phyloP scores from a whole-genome alignment of 2,329 filamentous ascomycete species.

The Xylogone sp. region DNA sequence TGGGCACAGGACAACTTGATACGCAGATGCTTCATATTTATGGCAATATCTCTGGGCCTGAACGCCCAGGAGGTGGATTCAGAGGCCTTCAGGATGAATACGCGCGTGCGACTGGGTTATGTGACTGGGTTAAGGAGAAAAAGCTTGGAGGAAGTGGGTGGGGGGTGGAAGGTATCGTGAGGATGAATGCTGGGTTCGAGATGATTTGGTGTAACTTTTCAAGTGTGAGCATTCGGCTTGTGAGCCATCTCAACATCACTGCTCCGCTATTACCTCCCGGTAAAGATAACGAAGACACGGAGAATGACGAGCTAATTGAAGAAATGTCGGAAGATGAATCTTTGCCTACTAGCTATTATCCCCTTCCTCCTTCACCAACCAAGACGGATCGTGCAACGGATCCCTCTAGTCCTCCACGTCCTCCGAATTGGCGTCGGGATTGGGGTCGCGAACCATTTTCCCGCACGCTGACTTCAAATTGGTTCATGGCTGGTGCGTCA shows the following conservation, averaged over 20 bases:
- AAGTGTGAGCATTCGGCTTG: constrained; percentile 37
- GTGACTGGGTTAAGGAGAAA: constrained; percentile 38
- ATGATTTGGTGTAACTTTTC: constrained; percentile 49
- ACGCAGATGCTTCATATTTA: constrained; percentile 47
- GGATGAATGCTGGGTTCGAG: constrained; percentile 50
- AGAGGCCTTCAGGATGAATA: constrained; percentile 42
- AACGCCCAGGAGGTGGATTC: constrained; percentile 16
- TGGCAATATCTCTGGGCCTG: constrained; percentile 39
- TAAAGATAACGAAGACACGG: constrained; percentile 3
- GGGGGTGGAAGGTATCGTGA: constrained; percentile 46
- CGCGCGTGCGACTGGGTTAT: constrained; percentile 41
- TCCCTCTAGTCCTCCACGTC: constrained; percentile 30
- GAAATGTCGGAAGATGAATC: constrained; percentile 1
- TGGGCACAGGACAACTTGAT: constrained; percentile 42
- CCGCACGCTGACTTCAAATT: constrained; percentile 36
- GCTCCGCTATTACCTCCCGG: constrained; percentile 32
- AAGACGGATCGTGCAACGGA: constrained; percentile 30
- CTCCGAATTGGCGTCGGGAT: constrained; percentile 33
- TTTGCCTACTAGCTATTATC: constrained; percentile 27
- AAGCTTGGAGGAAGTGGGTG: constrained; percentile 40
- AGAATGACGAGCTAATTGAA: constrained; percentile 3
- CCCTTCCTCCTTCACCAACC: constrained; percentile 34
- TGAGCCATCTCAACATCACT: constrained; percentile 43
- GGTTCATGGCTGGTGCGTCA: constrained; percentile 40
- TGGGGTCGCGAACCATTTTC: constrained; percentile 35